Evolutionary conservation across 73 alveolate species (phyloP).

Genomic region (Paramecium biaurelia): DNA sequence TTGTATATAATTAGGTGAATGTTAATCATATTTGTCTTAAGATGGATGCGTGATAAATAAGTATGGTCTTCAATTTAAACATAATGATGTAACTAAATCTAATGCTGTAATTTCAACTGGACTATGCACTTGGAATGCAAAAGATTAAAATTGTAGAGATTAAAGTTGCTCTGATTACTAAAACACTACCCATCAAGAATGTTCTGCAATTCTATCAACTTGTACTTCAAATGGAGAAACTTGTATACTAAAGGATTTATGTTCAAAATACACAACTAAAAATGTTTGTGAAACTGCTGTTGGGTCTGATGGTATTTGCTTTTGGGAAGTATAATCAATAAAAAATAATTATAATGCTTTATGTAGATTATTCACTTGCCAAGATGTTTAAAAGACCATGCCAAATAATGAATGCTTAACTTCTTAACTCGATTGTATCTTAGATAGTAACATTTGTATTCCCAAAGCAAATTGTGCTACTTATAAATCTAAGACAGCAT

Average conservation of each 20-base stretch:
- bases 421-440: not conserved
- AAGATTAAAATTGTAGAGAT: not conserved
- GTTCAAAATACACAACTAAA: not conserved
- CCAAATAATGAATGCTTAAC: not conserved
- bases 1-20: not conserved
- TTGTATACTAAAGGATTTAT: not conserved
- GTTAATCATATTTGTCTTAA: not conserved
- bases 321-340: not conserved
- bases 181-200: not conserved
- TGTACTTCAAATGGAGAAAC: not conserved
- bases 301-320: constrained; percentile 7
- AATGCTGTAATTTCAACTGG: not conserved
- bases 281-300: not conserved
- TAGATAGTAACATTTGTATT: not conserved
- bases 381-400: not conserved
- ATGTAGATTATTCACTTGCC: not conserved
- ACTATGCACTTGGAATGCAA: not conserved
- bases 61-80: not conserved
- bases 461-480: not conserved
- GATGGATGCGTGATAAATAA: not conserved
- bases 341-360: not conserved
- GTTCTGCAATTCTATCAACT: not conserved
- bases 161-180: not conserved
- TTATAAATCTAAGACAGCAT: not conserved
- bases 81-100: too few relatives aligned